These are phyloP conservation scores for Phyllosticta capitalensis DNA, from an alignment of 2,329 filamentous ascomycete species.

Conservation along the genomic window DNA sequence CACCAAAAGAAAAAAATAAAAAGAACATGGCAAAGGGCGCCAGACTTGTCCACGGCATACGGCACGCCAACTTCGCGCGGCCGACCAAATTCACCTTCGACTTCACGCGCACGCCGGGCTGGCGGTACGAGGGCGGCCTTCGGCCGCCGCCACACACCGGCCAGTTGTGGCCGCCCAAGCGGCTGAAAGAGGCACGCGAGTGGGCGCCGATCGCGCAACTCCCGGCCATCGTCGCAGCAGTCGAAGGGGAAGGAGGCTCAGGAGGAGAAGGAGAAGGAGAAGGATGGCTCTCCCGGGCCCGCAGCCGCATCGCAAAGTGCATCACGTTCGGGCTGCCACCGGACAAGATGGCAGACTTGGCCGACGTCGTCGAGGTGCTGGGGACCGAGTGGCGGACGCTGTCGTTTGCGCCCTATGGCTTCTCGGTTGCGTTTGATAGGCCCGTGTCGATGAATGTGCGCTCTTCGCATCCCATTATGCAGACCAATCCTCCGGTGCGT, in stretches of 20 bases:
- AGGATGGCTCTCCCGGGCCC: constrained; percentile 61
- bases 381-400: neutral
- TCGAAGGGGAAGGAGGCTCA: neutral
- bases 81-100: neutral
- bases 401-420: neutral
- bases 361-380: constrained; percentile 51
- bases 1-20: too few species aligned
- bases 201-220: neutral
- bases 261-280: neutral
- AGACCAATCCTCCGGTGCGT: too few species aligned
- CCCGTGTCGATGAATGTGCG: too few species aligned
- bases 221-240: neutral
- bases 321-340: constrained; percentile 59
- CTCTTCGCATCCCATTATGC: too few species aligned
- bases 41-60: too few species aligned
- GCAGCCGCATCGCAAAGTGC: constrained; percentile 60
- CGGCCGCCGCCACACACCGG: neutral
- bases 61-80: neutral
- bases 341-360: constrained; percentile 50
- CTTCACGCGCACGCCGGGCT: neutral
- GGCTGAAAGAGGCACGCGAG: neutral
- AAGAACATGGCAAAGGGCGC: too few species aligned
- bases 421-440: too few species aligned
- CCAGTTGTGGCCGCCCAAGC: neutral
- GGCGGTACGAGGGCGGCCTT: neutral